Evolutionary conservation across 2,329 filamentous ascomycete genomes (phyloP).

Genomic region (Colletotrichum cuscutae): DNA sequence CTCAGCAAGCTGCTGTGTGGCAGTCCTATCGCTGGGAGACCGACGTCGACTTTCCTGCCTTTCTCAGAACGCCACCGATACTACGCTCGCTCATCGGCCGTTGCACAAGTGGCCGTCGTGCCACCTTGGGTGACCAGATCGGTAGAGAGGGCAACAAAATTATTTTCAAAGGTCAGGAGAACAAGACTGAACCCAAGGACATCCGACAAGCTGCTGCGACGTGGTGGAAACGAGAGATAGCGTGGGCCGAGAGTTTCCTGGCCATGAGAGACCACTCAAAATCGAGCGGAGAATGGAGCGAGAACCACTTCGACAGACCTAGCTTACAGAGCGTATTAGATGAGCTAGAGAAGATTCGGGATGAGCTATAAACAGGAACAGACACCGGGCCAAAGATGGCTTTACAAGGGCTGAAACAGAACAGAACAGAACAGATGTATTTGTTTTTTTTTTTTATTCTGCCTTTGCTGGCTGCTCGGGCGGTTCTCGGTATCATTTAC

Average conservation of each 20-base stretch:
- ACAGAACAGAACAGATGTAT: neutral
- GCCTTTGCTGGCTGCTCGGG: too few relatives aligned
- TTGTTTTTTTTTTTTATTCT: too few relatives aligned
- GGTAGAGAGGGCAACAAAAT: constrained; percentile 57
- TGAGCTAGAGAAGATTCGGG: constrained; percentile 21
- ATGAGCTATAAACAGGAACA: constrained; percentile 38
- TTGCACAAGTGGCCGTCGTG: constrained; percentile 61
- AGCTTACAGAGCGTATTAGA: constrained; percentile 55
- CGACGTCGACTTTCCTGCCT: constrained; percentile 65
- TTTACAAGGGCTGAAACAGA: neutral
- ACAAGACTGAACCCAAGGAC: constrained; percentile 46
- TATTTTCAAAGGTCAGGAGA: constrained; percentile 50
- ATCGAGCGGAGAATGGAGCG: constrained; percentile 55
- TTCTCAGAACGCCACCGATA: constrained; percentile 55
- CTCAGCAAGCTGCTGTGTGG: constrained; percentile 67
- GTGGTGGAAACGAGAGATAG: constrained; percentile 62
- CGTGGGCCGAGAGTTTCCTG: constrained; percentile 59
- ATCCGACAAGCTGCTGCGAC: constrained; percentile 51
- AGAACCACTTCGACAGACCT: constrained; percentile 62
- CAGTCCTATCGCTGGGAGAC: constrained; percentile 68
- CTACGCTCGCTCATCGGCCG: constrained; percentile 60
- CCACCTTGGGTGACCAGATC: constrained; percentile 56
- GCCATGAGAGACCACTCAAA: constrained; percentile 50
- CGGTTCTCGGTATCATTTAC: too few relatives aligned
- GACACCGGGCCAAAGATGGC: neutral